Conservation (phyloP, 2,329 filamentous ascomycete genomes). For the Grosmannia penicillata region DNA sequence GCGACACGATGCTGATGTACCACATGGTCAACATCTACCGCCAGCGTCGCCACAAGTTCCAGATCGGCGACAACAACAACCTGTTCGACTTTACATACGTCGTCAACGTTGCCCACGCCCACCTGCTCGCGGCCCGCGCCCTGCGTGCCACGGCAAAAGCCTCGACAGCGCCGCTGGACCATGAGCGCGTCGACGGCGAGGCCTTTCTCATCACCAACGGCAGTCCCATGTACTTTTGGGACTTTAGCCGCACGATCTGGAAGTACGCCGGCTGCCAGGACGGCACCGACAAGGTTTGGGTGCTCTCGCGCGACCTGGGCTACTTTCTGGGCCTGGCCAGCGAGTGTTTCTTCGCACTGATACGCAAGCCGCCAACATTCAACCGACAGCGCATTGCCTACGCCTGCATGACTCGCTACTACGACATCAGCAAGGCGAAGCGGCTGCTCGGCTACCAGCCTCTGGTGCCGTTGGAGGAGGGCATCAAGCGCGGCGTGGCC, state of each 20-base stretch:
- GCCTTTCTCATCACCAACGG: slow-evolving; percentile 87
- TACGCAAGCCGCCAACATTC: slow-evolving; percentile 40
- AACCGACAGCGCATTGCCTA: slow-evolving; percentile 47
- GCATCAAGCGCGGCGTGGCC: slow-evolving; percentile 35
- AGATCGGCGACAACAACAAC: slow-evolving; percentile 59
- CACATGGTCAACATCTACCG: slow-evolving; percentile 59
- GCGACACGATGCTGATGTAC: slow-evolving; percentile 63
- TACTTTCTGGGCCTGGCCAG: slow-evolving; percentile 34
- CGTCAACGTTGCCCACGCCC: slow-evolving; percentile 55
- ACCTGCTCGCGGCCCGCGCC: slow-evolving; percentile 64
- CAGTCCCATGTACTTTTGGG: slow-evolving; percentile 80
- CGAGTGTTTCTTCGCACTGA: slow-evolving; percentile 34
- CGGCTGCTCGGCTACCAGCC: slow-evolving; percentile 54
- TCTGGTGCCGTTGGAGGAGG: slow-evolving; percentile 51
- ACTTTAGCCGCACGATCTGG: slow-evolving; percentile 72
- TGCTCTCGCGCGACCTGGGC: slow-evolving; percentile 35
- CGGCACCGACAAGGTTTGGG: slow-evolving; percentile 40
- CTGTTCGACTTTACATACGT: slow-evolving; percentile 52
- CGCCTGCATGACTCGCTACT: slow-evolving; percentile 63
- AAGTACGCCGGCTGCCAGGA: slow-evolving; percentile 36
- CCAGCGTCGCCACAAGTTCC: slow-evolving; percentile 55
- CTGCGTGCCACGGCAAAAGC: slow-evolving; percentile 48
- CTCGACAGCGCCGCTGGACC: slow-evolving; percentile 47
- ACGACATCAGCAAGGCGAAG: slow-evolving; percentile 63
- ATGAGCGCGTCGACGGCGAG: slow-evolving; percentile 68